Evolutionary conservation across 352 stramenopile genomes (phyloP).

Genomic region (Peronospora destructor): DNA sequence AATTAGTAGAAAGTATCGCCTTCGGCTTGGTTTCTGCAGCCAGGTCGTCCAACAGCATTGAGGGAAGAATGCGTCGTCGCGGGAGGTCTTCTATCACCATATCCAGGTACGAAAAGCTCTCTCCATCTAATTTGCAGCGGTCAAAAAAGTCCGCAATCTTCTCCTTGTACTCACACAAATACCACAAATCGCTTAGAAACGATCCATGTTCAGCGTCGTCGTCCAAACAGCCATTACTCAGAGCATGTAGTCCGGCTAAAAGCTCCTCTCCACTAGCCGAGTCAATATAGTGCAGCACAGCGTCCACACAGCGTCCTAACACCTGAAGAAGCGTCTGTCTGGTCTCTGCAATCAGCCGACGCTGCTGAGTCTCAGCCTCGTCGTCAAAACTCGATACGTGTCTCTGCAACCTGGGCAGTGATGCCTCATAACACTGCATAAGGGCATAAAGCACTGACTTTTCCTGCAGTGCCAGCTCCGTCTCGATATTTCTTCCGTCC

Average conservation of each 20-base stretch:
- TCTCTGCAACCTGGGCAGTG: constrained; percentile 41
- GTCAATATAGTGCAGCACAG: constrained; percentile 22
- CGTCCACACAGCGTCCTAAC: constrained; percentile 24
- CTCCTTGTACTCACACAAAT: constrained; percentile 54
- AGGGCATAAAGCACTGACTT: constrained; percentile 45
- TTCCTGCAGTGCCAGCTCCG: constrained; percentile 16
- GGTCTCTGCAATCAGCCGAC: constrained; percentile 40
- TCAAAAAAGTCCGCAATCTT: constrained; percentile 54
- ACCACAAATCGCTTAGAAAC: constrained; percentile 68
- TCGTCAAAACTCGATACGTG: constrained; percentile 42
- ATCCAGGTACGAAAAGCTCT: constrained; percentile 64
- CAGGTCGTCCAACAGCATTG: constrained; percentile 14
- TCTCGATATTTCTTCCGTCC: constrained; percentile 25
- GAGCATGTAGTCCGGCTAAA: constrained; percentile 49
- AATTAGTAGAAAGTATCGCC: constrained; percentile 4
- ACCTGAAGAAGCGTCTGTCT: constrained; percentile 39
- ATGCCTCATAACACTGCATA: constrained; percentile 50
- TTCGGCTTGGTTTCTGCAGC: constrained; percentile 13
- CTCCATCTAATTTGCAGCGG: constrained; percentile 39
- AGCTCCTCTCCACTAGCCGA: constrained; percentile 35
- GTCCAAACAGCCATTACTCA: constrained; percentile 50
- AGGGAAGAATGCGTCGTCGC: constrained; percentile 28
- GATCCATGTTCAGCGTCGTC: constrained; percentile 52
- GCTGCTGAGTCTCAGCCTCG: constrained; percentile 19
- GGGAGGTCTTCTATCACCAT: constrained; percentile 65